Evolutionary conservation across 2,329 filamentous ascomycete genomes (phyloP), one percentile per base, ranked within the genome.

Genomic region (Parascedosporium putredinis): DNA sequence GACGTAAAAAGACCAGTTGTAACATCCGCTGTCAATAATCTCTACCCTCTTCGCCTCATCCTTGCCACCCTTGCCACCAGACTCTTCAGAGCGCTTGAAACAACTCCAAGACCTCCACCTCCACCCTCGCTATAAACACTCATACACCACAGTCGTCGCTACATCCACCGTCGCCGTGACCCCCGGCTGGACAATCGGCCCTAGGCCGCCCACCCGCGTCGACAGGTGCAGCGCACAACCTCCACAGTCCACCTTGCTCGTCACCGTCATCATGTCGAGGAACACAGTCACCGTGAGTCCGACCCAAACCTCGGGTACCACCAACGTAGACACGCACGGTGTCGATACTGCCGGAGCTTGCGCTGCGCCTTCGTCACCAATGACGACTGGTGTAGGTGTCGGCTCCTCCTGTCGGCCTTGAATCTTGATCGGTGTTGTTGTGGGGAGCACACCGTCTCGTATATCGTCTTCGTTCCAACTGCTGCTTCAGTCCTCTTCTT

Each of bases 361-460:
- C 8, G 38, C 18, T n/a, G n/a, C n/a, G n/a, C n/a, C n/a, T n/a
- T n/a, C n/a, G n/a, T n/a, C n/a, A n/a, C n/a, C n/a, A n/a, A n/a
- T n/a, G n/a, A n/a, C n/a, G 10, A 20, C 40, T 22, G 40, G n/a
- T 20, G 5, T 18, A 10, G 16, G 12, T 18, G 4, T 5, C 4
- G 12, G 4, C 18, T 20, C 44, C 24, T 31, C 23, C 14, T 45
- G 22, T 22, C 42, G 23, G 23, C 27, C 27, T 10, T 23, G 31
- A 14, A 40, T 24, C 8, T 25, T 12, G 4, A 29, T 40, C 9
- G 47, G 45, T 29, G 45, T 24, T 3, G 53, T 43, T 1, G 55
- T 52, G 10, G 53, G 27, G 52, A 50, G 45, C 64, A 67, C 2
- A 63, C 54, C 2, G 61, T 62, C 34, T 51, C 56, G 53, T 56